Evolutionary conservation across 495 filamentous ascomycete species (phyloP).

Genomic region (Amniculicola lignicola): DNA sequence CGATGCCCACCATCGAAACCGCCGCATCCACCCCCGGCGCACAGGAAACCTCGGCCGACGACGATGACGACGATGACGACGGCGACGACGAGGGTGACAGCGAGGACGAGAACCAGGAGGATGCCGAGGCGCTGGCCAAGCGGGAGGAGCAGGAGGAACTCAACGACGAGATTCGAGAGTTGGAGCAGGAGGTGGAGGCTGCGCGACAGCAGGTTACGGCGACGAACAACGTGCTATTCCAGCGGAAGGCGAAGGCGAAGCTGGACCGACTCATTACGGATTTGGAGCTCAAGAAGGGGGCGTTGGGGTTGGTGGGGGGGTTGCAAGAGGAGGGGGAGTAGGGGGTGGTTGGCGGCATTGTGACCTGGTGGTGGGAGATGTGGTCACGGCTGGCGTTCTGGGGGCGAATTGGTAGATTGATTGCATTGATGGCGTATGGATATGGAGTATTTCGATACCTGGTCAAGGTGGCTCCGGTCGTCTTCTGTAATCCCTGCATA

Average conservation of each 20-base stretch:
- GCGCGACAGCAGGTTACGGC: not conserved
- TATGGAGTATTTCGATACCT: too few relatives aligned
- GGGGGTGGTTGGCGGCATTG: too few relatives aligned
- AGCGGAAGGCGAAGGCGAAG: not conserved
- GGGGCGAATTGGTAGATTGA: too few relatives aligned
- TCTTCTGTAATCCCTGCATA: too few relatives aligned
- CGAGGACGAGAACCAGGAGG: slow-evolving; percentile 50
- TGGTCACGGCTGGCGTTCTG: too few relatives aligned
- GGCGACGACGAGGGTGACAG: slow-evolving; percentile 52
- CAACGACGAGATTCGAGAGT: slow-evolving; percentile 54
- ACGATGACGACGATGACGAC: slow-evolving; percentile 50
- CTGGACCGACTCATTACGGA: not conserved
- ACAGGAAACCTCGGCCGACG: slow-evolving; percentile 29
- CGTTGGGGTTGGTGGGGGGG: too few relatives aligned
- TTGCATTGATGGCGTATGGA: too few relatives aligned
- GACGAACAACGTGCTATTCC: not conserved
- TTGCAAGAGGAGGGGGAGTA: too few relatives aligned
- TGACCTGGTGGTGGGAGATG: too few relatives aligned
- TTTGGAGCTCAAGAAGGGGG: not conserved
- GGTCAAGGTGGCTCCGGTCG: too few relatives aligned
- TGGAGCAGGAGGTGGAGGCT: slow-evolving; percentile 43
- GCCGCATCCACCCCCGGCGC: slow-evolving; percentile 20
- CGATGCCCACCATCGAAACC: slow-evolving; percentile 1
- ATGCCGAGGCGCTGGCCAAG: slow-evolving; percentile 45
- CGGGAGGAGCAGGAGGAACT: slow-evolving; percentile 48